Base-by-base conservation (phyloP, 1,284 basidiomycete species). In the Apiotrichum porosum region DNA sequence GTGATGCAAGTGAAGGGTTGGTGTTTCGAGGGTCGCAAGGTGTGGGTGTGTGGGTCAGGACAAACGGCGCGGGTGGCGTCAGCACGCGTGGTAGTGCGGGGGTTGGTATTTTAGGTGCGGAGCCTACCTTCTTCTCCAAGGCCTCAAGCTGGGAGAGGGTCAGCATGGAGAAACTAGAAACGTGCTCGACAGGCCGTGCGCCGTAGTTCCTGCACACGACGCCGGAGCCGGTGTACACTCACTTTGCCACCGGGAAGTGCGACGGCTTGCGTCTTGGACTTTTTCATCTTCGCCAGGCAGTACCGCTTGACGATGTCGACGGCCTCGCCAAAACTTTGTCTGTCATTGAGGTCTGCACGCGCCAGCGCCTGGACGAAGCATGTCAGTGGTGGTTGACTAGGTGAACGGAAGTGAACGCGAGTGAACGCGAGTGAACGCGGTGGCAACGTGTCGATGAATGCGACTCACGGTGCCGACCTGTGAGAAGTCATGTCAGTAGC, bases 261-360 rank as follows among this genome's bases (percentile, higher is more conserved):
- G 4, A 62, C 48, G 17, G 50, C 45, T 18, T 52, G 50, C 13
- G 45, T 47, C 34, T 62, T 60, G 21, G 50, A 44, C 40, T 60
- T 60, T 10, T 56, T 56, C 35, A 63, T 59, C 53, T 63, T 63
- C 0, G 58, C 47, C 12, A 51, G 24, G 13, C 54, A 50, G 38
- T 62, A 61, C 12, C 44, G 47, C 48, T 63, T 63, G 44, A 65
- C 62, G 13, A 51, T 49, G 23, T 56, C 42, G 19, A 65, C 38
- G 1, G 58, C 52, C 3, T 37, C 33, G 18, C 34, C 30, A 35
- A 57, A 54, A 2, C 50, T 53, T 3, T 47, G 42, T 6, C 44
- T 37, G 44, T 63, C 47, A 15, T 18, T 17, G 21, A 56, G 51
- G 36, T 63, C 54, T 22, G 56, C 53, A 3, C 49, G 42, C 22